A percentile compares a stretch with the other conserved stretches of the same genome.
Conservation (phyloP, 2,329 filamentous ascomycete genomes). For the Aspergillus eucalypticola region DNA sequence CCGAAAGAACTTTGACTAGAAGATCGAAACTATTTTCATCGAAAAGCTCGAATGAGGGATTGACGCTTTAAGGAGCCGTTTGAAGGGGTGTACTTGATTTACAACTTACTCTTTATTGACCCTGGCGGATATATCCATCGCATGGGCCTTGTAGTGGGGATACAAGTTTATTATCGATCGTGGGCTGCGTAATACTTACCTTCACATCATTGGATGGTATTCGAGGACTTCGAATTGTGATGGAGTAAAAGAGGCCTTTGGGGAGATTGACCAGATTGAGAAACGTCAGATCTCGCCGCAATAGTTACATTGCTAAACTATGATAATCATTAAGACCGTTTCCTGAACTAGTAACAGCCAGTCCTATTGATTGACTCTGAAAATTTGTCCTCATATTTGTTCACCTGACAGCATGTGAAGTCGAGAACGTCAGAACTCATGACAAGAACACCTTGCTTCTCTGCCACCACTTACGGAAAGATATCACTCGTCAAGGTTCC, state of each 20-base stretch:
- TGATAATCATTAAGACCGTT: no score
- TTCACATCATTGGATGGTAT: constrained; percentile 25
- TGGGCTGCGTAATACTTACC: constrained; percentile 30
- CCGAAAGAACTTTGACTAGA: constrained; percentile 22
- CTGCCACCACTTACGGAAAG: no score
- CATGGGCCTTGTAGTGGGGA: constrained; percentile 27
- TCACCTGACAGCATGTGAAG: no score
- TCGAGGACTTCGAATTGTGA: background rate
- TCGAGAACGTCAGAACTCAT: no score
- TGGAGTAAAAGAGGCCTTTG: constrained; percentile 14
- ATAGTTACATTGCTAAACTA: no score
- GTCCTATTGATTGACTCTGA: no score
- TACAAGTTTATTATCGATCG: constrained; percentile 27
- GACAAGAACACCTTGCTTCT: no score
- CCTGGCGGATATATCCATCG: constrained; percentile 32
- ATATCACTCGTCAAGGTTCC: no score
- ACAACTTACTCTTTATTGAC: constrained; percentile 23
- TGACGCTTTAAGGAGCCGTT: constrained; percentile 21
- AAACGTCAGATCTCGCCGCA: background rate
- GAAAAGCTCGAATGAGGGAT: constrained; percentile 24
- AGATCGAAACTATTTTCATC: constrained; percentile 19
- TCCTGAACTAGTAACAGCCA: no score
- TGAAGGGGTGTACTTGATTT: constrained; percentile 26
- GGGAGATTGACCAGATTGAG: constrained; percentile 13
- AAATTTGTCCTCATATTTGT: no score